phyloP scores from a whole-genome alignment of 441 rosid genomes.

The Brassica balearica region DNA sequence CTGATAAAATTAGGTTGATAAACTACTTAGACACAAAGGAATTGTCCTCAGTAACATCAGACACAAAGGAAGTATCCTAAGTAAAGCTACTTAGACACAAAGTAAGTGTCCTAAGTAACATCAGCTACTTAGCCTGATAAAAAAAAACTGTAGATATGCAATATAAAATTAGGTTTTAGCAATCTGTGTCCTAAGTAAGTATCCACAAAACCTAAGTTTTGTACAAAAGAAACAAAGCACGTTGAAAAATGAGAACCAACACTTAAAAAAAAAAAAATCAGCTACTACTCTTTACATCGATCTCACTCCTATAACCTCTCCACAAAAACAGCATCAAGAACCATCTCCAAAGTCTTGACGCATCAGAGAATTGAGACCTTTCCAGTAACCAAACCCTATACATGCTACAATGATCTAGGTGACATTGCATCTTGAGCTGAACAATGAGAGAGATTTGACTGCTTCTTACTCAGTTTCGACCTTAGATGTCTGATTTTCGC shows the following conservation, averaged over 20 bases:
- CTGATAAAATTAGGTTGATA: no score
- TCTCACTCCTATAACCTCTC: conserved; percentile 47
- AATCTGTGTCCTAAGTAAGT: conserved; percentile 3
- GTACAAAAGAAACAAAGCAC: conserved; percentile 6
- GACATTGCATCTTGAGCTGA: conserved; percentile 40
- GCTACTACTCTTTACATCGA: conserved; percentile 43
- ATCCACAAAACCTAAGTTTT: conserved; percentile 35
- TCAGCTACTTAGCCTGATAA: background rate
- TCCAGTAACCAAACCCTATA: conserved; percentile 33
- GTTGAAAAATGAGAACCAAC: conserved; percentile 8
- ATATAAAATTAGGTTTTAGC: background rate
- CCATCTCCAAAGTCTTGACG: conserved; percentile 35
- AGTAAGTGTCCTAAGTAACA: background rate
- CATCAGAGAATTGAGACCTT: conserved; percentile 29
- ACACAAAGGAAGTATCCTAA: no score
- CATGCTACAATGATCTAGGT: conserved; percentile 44
- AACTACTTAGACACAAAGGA: background rate
- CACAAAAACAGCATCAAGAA: conserved; percentile 38
- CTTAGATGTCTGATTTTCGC: conserved; percentile 82
- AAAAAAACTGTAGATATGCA: background rate
- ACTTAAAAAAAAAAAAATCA: conserved; percentile 31
- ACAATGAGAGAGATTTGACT: conserved; percentile 42
- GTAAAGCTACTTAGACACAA: background rate
- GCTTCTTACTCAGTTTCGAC: conserved; percentile 74
- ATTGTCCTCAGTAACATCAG: background rate